phyloP scores from a whole-genome alignment of 805 yeast genomes.

The Lachancea sp. region DNA sequence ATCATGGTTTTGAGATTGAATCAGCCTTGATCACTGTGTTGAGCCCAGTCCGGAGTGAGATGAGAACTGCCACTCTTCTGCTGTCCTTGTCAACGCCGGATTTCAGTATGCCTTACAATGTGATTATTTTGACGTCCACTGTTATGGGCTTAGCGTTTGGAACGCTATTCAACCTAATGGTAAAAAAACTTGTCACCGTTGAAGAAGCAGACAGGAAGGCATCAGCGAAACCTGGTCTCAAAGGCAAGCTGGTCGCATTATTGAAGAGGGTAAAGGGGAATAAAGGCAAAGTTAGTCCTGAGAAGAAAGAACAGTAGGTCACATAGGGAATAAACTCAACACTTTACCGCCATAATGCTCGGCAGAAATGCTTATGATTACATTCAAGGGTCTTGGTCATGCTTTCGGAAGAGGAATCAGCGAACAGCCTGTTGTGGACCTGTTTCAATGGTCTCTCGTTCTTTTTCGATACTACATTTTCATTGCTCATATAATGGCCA shows the following conservation, averaged over 20 bases:
- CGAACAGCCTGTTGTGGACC: too few species aligned
- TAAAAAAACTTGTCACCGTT: slow-evolving; percentile 67
- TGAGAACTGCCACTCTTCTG: slow-evolving; percentile 81
- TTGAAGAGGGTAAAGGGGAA: slow-evolving; percentile 8
- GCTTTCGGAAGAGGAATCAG: too few species aligned
- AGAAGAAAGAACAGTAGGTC: slow-evolving; percentile 3
- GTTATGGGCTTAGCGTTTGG: slow-evolving; percentile 92
- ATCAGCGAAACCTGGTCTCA: slow-evolving; percentile 14
- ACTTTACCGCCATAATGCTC: not conserved
- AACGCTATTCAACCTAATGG: slow-evolving; percentile 68
- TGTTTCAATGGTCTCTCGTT: too few species aligned
- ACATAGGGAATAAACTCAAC: not conserved
- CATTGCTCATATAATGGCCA: too few species aligned
- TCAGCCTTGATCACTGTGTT: slow-evolving; percentile 75
- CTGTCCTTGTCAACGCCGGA: slow-evolving; percentile 93
- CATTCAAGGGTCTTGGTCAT: too few species aligned
- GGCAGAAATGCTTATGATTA: not conserved
- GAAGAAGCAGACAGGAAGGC: slow-evolving; percentile 48
- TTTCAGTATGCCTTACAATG: slow-evolving; percentile 98
- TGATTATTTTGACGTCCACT: slow-evolving; percentile 87
- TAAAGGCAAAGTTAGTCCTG: not conserved
- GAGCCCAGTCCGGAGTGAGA: slow-evolving; percentile 38
- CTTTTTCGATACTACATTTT: too few species aligned
- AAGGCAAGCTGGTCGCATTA: slow-evolving; percentile 18
- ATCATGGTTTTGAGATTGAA: slow-evolving; percentile 92